Base-by-base conservation (phyloP, 495 filamentous ascomycete species). In the Darksidea phi region DNA sequence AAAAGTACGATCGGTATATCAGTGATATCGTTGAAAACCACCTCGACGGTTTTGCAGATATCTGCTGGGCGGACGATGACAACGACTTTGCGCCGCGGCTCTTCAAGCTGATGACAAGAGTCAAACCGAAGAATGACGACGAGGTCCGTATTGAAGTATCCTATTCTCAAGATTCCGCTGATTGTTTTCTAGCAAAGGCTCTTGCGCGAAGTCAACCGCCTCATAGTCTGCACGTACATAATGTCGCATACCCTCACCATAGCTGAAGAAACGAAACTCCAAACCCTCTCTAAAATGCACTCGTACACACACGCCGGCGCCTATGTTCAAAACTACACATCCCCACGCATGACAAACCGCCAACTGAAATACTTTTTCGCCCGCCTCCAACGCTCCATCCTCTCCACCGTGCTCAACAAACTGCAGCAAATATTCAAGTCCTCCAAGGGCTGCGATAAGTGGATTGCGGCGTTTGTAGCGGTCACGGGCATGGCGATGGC, bases 361-460 rank as follows among this genome's bases (percentile, higher is more conserved):
- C 73, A 76, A 50, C 67, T 76, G 21, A 76, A 76, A 43, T 72
- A 73, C 66, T 70, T 74, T 65, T 76, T 74, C 61, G 54, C 54
- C 12, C 46, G 67, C 32, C 66, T 73, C 17, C 73, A 73, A 45
- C 37, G 58, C 10, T 38, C 32, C 10, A 58, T 70, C 49, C 61
- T 72, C 43, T 42, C 54, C 0, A 60, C 57, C 11, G 58, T 76
- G 12, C 70, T 76, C 43, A 72, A 71, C 48, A 70, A 72, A 53
- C 64, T 71, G 10, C 72, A 74, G 41, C 69, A 72, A 26, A 68
- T 69, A 20, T 67, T 74, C 41, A 68, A 70, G 47, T 63, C 47
- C 20, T 63, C 52, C 62, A 66, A 61, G 25, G 68, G 69, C 42
- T 69, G 66, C 53, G 53, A 61, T 17, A 67, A 66, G 23, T 76